A percentile compares a stretch with the other conserved stretches of the same genome.
phyloP scores from a whole-genome alignment of 78 protist species.

The Acrasis kona region DNA sequence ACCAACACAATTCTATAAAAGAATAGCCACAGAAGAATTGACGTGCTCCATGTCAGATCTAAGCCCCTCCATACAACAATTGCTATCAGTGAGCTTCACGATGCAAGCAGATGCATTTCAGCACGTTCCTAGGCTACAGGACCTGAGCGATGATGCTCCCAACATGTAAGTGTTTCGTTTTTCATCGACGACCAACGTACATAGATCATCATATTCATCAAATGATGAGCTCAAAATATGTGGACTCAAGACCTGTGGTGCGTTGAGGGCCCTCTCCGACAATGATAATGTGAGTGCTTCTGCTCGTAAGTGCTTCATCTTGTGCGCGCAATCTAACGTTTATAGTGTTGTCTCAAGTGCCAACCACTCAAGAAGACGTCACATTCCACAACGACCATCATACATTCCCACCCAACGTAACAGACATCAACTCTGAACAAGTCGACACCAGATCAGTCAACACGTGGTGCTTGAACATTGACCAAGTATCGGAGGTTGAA shows the following conservation, averaged over 20 bases:
- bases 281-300: too few species aligned
- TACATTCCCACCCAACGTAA: background rate
- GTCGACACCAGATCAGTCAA: slow-evolving; percentile 3
- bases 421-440: slow-evolving; percentile 7
- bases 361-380: background rate
- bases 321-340: too few species aligned
- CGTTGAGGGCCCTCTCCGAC: too few species aligned
- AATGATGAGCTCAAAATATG: too few species aligned
- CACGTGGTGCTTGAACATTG: slow-evolving; percentile 14
- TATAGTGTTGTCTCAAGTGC: background rate
- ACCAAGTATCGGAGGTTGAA: slow-evolving; percentile 41
- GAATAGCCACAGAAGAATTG: slow-evolving; percentile 20
- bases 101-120: background rate
- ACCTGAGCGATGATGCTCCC: background rate
- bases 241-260: too few species aligned
- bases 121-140: background rate
- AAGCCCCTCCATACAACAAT: background rate
- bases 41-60: background rate
- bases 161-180: background rate
- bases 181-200: background rate
- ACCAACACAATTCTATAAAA: slow-evolving; percentile 40
- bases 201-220: background rate
- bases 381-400: background rate
- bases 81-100: background rate
- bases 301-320: too few species aligned